Evolutionary conservation across 1,284 basidiomycete species (phyloP).

Genomic region (Leccinum subspadiceum): DNA sequence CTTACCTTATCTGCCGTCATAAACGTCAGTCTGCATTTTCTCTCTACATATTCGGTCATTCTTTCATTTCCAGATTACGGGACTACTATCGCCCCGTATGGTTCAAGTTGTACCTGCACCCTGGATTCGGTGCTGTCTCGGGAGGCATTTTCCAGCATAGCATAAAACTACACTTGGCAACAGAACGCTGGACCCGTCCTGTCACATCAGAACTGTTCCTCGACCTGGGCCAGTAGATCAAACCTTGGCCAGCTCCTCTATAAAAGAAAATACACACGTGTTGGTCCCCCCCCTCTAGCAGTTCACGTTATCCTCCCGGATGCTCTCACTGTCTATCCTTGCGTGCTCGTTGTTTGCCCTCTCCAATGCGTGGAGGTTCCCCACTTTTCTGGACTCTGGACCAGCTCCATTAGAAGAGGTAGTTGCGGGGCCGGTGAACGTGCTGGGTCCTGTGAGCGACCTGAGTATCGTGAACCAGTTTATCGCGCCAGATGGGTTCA

Average conservation of each 20-base stretch:
- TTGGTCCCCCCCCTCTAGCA: neutral
- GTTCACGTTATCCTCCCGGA: neutral
- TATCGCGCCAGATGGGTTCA: slow-evolving; percentile 37
- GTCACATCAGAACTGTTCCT: neutral
- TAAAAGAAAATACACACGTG: slow-evolving; percentile 9
- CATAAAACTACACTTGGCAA: neutral
- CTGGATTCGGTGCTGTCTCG: neutral
- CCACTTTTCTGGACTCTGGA: neutral
- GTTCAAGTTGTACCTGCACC: neutral
- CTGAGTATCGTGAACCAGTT: slow-evolving; percentile 26
- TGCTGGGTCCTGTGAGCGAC: slow-evolving; percentile 19
- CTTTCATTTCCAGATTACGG: neutral
- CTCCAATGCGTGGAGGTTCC: neutral
- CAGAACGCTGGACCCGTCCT: neutral
- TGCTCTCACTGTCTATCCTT: neutral
- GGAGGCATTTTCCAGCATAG: neutral
- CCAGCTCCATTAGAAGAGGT: neutral
- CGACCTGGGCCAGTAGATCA: neutral
- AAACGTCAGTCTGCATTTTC: neutral
- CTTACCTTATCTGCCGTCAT: neutral
- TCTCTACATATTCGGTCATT: neutral
- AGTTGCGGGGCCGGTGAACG: neutral
- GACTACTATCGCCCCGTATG: neutral
- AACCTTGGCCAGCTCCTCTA: slow-evolving; percentile 3
- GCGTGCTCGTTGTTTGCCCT: neutral